Evolutionary conservation across 2,329 filamentous ascomycete genomes (phyloP).

Genomic region (Botrytis elliptica): DNA sequence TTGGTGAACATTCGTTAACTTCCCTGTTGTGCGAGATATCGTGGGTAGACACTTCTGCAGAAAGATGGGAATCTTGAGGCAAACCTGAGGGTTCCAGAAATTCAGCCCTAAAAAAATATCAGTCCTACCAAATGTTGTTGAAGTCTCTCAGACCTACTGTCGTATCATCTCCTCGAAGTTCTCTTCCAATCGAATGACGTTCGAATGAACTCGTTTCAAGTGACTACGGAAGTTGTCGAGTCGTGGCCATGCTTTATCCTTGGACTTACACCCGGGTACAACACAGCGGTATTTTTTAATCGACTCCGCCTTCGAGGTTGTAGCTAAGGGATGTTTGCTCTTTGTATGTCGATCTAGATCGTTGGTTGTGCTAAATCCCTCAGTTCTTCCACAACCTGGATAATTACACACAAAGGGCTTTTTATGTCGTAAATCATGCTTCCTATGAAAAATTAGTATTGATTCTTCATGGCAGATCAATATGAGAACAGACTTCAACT

Average conservation of each 20-base stretch:
- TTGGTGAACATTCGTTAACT: slow-evolving; percentile 1
- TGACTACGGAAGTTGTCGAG: slow-evolving; percentile 87
- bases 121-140: background rate
- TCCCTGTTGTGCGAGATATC: slow-evolving; percentile 16
- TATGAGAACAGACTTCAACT: slow-evolving; percentile 50
- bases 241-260: slow-evolving; percentile 72
- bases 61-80: slow-evolving; percentile 16
- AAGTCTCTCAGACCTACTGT: slow-evolving; percentile 41
- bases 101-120: slow-evolving; percentile 27
- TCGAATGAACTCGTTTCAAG: slow-evolving; percentile 64
- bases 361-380: slow-evolving; percentile 77
- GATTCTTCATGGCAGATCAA: slow-evolving; percentile 15
- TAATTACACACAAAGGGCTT: slow-evolving; percentile 65
- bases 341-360: slow-evolving; percentile 78
- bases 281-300: slow-evolving; percentile 60
- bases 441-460: slow-evolving; percentile 51
- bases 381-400: slow-evolving; percentile 53
- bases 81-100: slow-evolving; percentile 26
- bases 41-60: slow-evolving; percentile 13
- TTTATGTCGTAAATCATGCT: slow-evolving; percentile 69
- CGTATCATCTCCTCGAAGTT: slow-evolving; percentile 46
- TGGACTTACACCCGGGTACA: slow-evolving; percentile 54
- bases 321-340: slow-evolving; percentile 61
- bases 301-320: slow-evolving; percentile 44
- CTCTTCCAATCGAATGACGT: slow-evolving; percentile 38